A percentile compares a stretch with the other conserved stretches of the same genome.
Evolutionary conservation across 1,139 yeast genomes (phyloP).

Genomic region (Candida sanyaensis): DNA sequence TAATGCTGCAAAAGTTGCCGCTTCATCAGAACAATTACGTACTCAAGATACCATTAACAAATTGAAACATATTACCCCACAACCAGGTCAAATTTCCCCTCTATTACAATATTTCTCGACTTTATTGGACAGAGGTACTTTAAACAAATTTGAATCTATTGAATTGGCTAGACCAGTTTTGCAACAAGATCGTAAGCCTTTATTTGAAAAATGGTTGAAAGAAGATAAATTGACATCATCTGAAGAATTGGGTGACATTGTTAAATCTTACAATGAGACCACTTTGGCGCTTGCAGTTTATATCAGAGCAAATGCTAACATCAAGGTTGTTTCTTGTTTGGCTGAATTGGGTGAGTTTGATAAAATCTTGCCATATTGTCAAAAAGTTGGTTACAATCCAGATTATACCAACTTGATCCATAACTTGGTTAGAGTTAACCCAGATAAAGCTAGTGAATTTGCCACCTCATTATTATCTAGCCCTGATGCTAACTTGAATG

Average conservation of each 20-base stretch:
- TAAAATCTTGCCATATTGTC: slow-evolving; percentile 91
- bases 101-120: slow-evolving; percentile 91
- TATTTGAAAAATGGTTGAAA: slow-evolving; percentile 94
- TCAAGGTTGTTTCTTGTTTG: slow-evolving; percentile 87
- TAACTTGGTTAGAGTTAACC: slow-evolving; percentile 85
- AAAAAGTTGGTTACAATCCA: slow-evolving; percentile 85
- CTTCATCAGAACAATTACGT: slow-evolving; percentile 90
- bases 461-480: slow-evolving; percentile 80
- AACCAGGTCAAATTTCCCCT: slow-evolving; percentile 95
- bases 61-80: slow-evolving; percentile 89
- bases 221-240: slow-evolving; percentile 93
- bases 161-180: slow-evolving; percentile 95
- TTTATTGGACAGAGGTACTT: slow-evolving; percentile 86
- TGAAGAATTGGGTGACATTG: slow-evolving; percentile 96
- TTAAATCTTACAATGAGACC: slow-evolving; percentile 77
- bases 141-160: slow-evolving; percentile 91
- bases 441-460: slow-evolving; percentile 98
- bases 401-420: slow-evolving; percentile 90
- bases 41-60: slow-evolving; percentile 94
- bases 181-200: slow-evolving; percentile 92
- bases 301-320: slow-evolving; percentile 78
- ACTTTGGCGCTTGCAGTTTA: slow-evolving; percentile 91
- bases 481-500: slow-evolving; percentile 65
- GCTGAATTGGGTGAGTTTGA: slow-evolving; percentile 98
- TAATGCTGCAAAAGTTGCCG: slow-evolving; percentile 96